phyloP scores from a whole-genome alignment of 345 rosid species.

The Citrus inodora region DNA sequence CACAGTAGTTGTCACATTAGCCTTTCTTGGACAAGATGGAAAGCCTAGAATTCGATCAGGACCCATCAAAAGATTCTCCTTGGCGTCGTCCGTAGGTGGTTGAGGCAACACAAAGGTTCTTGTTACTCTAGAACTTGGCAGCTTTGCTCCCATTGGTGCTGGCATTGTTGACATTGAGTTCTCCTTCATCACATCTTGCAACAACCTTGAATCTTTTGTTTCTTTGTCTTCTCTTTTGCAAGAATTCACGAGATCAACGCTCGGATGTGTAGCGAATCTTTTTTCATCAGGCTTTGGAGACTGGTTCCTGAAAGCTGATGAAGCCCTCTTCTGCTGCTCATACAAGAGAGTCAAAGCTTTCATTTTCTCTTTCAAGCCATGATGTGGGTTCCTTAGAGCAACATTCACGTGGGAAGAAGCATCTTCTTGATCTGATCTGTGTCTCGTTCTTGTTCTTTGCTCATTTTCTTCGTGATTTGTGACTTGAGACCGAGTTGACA shows the following conservation, averaged over 20 bases:
- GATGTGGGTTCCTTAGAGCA: constrained; percentile 71
- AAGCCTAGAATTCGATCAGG: constrained; percentile 56
- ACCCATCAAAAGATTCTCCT: constrained; percentile 61
- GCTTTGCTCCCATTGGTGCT: constrained; percentile 7
- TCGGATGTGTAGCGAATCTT: constrained; percentile 48
- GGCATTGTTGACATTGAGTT: constrained; percentile 28
- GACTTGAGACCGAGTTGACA: constrained; percentile 75
- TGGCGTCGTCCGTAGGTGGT: constrained; percentile 47
- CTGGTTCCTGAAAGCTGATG: constrained; percentile 39
- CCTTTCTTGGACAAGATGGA: constrained; percentile 46
- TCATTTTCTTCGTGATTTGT: constrained; percentile 28
- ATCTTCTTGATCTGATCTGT: constrained; percentile 40
- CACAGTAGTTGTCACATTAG: constrained; percentile 26
- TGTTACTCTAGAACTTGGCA: constrained; percentile 35
- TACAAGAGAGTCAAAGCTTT: constrained; percentile 77
- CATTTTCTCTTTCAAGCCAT: constrained; percentile 92
- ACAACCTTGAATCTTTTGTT: constrained; percentile 24
- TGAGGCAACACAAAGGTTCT: constrained; percentile 48
- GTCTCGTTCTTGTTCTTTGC: constrained; percentile 23
- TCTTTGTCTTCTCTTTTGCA: constrained; percentile 40
- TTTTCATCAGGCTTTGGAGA: constrained; percentile 50
- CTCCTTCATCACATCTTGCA: constrained; percentile 45
- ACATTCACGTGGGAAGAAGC: constrained; percentile 18
- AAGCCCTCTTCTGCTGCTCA: constrained; percentile 90
- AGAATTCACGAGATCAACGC: constrained; percentile 48